Percentiles rank a stretch among this genome's conserved stretches.
These are phyloP conservation scores for Rhizomucor pusillus DNA, from an alignment of 371 early-diverging fungal genomes.

Conservation along the genomic window DNA sequence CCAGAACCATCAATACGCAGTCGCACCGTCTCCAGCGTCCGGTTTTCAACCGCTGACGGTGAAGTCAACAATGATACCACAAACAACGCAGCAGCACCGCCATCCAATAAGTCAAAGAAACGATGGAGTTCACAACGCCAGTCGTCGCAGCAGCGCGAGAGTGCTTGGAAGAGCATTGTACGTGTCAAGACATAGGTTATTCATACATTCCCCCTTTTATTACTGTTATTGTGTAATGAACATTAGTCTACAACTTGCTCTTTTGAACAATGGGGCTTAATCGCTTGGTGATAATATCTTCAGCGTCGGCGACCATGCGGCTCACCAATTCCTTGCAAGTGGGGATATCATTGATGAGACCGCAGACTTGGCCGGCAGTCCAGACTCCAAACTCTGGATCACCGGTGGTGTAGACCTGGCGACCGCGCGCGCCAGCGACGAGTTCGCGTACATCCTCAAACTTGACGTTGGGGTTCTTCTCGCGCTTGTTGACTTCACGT, in stretches of 20 bases:
- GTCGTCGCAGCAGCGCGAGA: constrained; percentile 1
- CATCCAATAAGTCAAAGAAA: background rate
- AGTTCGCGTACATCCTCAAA: constrained; percentile 71
- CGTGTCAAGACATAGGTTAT: background rate
- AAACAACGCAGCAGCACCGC: too few species aligned
- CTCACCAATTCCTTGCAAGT: constrained; percentile 63
- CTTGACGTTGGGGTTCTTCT: constrained; percentile 55
- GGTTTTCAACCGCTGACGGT: too few species aligned
- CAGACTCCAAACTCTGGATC: constrained; percentile 74
- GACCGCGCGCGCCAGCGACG: constrained; percentile 71
- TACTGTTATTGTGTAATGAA: too few species aligned
- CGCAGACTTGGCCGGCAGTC: constrained; percentile 75
- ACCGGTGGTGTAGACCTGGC: constrained; percentile 66
- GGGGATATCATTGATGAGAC: constrained; percentile 76
- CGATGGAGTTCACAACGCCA: background rate
- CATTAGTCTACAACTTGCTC: constrained; percentile 6
- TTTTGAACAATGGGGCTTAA: constrained; percentile 17
- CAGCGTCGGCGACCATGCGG: constrained; percentile 62
- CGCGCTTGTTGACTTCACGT: constrained; percentile 66
- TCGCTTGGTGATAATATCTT: constrained; percentile 43
- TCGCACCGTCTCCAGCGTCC: too few species aligned
- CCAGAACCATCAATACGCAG: too few species aligned
- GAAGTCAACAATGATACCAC: too few species aligned
- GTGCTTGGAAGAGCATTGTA: constrained; percentile 10
- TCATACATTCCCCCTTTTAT: background rate